These are phyloP conservation scores for Nelumbo lutea DNA, from an alignment of 164 flowering plant species.

Conservation along the genomic window DNA sequence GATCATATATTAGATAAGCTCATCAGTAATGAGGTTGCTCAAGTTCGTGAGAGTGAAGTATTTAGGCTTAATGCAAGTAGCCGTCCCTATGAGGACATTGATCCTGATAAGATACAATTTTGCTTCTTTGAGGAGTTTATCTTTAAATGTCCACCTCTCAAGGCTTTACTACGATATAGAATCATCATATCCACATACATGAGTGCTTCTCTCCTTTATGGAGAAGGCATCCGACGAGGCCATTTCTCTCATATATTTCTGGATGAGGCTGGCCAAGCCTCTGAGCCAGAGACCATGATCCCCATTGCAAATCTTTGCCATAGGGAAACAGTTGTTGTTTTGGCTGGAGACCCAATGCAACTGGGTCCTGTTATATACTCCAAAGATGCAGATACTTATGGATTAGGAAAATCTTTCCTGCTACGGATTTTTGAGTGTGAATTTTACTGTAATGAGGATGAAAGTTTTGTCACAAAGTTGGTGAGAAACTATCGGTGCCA, in stretches of 20 bases:
- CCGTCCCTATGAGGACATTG: constrained; percentile 65
- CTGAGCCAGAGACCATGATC: constrained; percentile 93
- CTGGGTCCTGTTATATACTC: constrained; percentile 84
- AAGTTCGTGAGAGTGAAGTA: constrained; percentile 41
- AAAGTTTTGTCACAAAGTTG: constrained; percentile 59
- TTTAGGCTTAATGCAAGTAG: constrained; percentile 77
- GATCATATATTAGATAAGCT: constrained; percentile 71
- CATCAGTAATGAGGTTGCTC: constrained; percentile 26
- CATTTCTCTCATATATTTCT: constrained; percentile 86
- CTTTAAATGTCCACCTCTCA: constrained; percentile 61
- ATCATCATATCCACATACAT: constrained; percentile 80
- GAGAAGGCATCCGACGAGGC: constrained; percentile 56
- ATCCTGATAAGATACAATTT: constrained; percentile 40
- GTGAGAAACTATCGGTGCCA: constrained; percentile 83
- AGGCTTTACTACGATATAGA: constrained; percentile 43
- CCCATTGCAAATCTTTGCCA: constrained; percentile 57
- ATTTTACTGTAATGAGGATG: constrained; percentile 40
- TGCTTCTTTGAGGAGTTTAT: constrained; percentile 53
- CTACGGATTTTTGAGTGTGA: constrained; percentile 68
- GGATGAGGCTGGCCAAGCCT: constrained; percentile 99
- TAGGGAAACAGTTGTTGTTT: constrained; percentile 61
- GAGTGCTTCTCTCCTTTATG: constrained; percentile 68
- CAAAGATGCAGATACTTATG: constrained; percentile 55
- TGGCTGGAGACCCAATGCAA: constrained; percentile 96
- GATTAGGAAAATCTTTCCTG: constrained; percentile 77